phyloP scores from a whole-genome alignment of 176 grass and related monocot species.

The Hsuehochloa calcarea region DNA sequence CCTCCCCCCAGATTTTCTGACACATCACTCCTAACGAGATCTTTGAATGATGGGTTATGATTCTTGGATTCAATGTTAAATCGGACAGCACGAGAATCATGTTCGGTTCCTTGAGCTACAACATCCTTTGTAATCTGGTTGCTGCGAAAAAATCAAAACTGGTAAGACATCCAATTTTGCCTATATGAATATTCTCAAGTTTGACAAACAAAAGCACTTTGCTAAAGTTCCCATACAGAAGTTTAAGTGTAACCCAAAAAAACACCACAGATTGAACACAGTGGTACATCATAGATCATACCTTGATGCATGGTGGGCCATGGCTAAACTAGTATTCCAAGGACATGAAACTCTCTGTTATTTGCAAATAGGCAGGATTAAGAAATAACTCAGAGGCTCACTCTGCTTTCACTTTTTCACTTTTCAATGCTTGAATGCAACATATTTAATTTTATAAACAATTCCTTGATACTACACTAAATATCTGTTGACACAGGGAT shows the following conservation, averaged over 20 bases:
- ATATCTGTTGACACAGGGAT: slow-evolving; percentile 14
- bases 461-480: neutral
- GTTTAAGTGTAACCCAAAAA: neutral
- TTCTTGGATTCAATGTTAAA: slow-evolving; percentile 58
- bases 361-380: slow-evolving; percentile 17
- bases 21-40: slow-evolving; percentile 44
- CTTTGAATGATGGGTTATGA: slow-evolving; percentile 68
- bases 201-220: slow-evolving; percentile 4
- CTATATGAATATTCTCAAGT: neutral
- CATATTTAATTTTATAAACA: slow-evolving; percentile 15
- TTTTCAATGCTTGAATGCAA: neutral
- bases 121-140: slow-evolving; percentile 31
- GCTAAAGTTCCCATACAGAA: neutral
- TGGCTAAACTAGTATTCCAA: neutral
- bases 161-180: slow-evolving; percentile 6
- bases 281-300: neutral
- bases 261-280: slow-evolving; percentile 16
- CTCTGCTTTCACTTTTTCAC: neutral
- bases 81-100: slow-evolving; percentile 41
- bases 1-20: slow-evolving; percentile 56
- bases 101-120: slow-evolving; percentile 25
- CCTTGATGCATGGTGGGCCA: neutral
- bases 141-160: slow-evolving; percentile 13
- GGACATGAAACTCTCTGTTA: neutral
- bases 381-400: neutral